Percentiles rank a stretch among this genome's conserved stretches.
phyloP scores from a whole-genome alignment of 345 rosid species.

The Hibiscus syriacus region DNA sequence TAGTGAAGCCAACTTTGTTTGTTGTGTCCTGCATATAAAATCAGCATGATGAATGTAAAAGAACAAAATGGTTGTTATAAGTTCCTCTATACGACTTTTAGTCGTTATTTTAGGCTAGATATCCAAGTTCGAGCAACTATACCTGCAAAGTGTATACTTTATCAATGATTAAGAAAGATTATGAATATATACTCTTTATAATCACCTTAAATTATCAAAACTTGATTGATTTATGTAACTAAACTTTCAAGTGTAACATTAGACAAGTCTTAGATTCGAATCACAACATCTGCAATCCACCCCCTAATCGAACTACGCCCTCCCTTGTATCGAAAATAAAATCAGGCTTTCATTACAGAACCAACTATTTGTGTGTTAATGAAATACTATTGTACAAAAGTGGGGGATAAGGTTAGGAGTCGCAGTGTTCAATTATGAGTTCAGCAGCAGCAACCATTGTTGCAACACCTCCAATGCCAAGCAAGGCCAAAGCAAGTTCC shows the following conservation, averaged over 20 bases:
- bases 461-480: conserved; percentile 67
- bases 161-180: too few relatives aligned
- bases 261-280: neutral
- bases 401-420: neutral
- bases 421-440: conserved; percentile 40
- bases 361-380: neutral
- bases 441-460: conserved; percentile 73
- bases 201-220: too few relatives aligned
- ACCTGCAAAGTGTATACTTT: too few relatives aligned
- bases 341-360: conserved; percentile 7
- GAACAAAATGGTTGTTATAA: neutral
- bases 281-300: neutral
- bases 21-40: neutral
- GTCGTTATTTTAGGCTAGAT: too few relatives aligned
- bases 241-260: neutral
- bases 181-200: too few relatives aligned
- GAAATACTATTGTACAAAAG: conserved; percentile 4
- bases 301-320: neutral
- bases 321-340: too few relatives aligned
- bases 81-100: too few relatives aligned
- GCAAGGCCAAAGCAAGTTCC: conserved; percentile 66
- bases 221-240: neutral
- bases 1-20: neutral
- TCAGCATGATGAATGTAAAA: neutral
- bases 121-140: too few relatives aligned